Evolutionary conservation across 352 stramenopile genomes (phyloP), one percentile per base, ranked within the genome.

Genomic region (Phytophthora litchii): DNA sequence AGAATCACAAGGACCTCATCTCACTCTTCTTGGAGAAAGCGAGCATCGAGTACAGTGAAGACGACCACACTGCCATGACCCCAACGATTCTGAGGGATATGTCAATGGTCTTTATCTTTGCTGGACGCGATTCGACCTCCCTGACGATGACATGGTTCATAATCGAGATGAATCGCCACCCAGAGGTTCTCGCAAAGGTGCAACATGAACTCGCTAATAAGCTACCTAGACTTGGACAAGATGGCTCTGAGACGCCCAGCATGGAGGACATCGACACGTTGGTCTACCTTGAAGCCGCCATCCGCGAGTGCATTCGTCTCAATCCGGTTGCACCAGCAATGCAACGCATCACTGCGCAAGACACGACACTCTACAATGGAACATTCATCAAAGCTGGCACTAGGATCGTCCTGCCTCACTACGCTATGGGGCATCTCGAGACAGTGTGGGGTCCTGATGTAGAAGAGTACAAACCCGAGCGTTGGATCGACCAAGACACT

Each of bases 61-160:
- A 38, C 3, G 51, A 64, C 10, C 41, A 55, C 1, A 14, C 42
- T 3, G 49, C 64, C 2, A 61, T 72, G 21, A 65, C 63, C 13
- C 54, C 74, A 17, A 68, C 14, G 25, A 67, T 71, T 34, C 70
- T 94, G 32, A 74, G 76, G 8, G 78, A 94, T 38, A 83, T 92
- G 59, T 65, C 83, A 16, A 69, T 96, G 35, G 89, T 76, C 55
- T 93, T 96, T 41, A 64, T 96, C 29, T 70, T 88, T n/a, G 87
- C 86, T 36, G 86, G 86, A 1, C 61, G 82, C 0, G 87, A 91
- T 52, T 92, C 88, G 8, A 96, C 87, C 0, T 75, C 86, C 1
- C 70, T 86, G 45, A 86, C 68, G 8, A 70, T 96, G 41, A 60
- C 69, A 4, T 96, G 88, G 87, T 79, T 89, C 32, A 45, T 95